Evolutionary conservation across 768 basidiomycete genomes (phyloP).

Genomic region (Xanthoconium stramineum): DNA sequence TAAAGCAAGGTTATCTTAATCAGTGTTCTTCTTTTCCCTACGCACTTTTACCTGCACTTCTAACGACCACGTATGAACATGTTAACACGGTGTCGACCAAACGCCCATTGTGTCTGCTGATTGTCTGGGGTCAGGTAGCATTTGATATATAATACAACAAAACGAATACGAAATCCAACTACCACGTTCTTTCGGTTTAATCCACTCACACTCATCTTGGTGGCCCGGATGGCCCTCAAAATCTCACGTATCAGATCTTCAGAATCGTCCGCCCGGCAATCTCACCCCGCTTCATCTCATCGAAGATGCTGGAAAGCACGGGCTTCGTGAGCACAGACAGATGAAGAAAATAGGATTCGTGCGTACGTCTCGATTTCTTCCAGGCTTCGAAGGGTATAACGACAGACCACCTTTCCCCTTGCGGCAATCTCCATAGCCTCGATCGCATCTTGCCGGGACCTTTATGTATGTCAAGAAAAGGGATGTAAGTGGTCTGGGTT

Average conservation of each 20-base stretch:
- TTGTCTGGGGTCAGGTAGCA: no score
- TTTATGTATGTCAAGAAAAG: background rate
- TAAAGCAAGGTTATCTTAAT: constrained; percentile 11
- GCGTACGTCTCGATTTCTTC: constrained; percentile 29
- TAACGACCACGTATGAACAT: no score
- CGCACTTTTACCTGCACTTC: no score
- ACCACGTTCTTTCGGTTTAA: background rate
- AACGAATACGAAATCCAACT: no score
- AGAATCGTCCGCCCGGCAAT: constrained; percentile 21
- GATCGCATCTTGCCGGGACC: constrained; percentile 43
- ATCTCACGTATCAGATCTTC: constrained; percentile 8
- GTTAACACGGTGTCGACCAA: no score
- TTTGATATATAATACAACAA: no score
- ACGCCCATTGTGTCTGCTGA: no score
- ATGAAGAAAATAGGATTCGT: background rate
- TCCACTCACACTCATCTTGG: background rate
- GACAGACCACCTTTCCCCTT: constrained; percentile 38
- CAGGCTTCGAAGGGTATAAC: constrained; percentile 24
- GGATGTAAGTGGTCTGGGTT: background rate
- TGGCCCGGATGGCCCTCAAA: no score
- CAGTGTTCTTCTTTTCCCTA: no score
- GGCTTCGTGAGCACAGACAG: background rate
- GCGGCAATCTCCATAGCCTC: constrained; percentile 46
- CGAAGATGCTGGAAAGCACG: constrained; percentile 13
- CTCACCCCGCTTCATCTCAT: constrained; percentile 16